Evolutionary conservation across 2,329 filamentous ascomycete species (phyloP), one percentile per base, ranked within the genome.

Genomic region (Phialemoniopsis sp.): DNA sequence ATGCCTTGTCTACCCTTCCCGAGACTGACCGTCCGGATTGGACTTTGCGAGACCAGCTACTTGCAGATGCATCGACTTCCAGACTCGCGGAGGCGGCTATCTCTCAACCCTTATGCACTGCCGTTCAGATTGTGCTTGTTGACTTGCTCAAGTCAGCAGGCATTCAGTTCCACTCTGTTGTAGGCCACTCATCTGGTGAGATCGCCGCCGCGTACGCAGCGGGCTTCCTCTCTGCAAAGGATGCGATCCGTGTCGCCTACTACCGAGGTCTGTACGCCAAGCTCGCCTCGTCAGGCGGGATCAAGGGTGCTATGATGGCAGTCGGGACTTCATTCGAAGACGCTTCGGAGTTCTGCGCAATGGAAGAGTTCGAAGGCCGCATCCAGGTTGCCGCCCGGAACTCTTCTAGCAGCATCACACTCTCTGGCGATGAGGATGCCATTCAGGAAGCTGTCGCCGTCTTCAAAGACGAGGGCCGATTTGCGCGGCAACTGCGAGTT

Each of bases 91-190:
- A 60, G 14, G 62, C 69, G 1, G 58, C 62, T 4, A 46, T 75
- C 16, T 64, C 68, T 0, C 75, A 79, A 44, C 70, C 76, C 1
- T 49, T 76, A 1, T 77, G 68, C 37, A 78, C 74, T 0, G 73
- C 74, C 0, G 31, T 80, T 1, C 76, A 80, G 46, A 58, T 80
- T 3, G 73, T 57, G 1, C 47, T 60, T 1, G 48, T 60, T 0
- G 50, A 60, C 28, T 43, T 61, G 5, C 47, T 63, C 4, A 36
- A 36, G 10, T 45, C 44, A 13, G 35, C 59, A 6, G 55, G 52
- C 1, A 40, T 62, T 5, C 32, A 16, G 4, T 59, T 61, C 31
- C 39, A 47, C 34, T 52, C 54, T 5, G 59, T 64, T 4, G 56
- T 67, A 9, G 64, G 64, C 14, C 64, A 67, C 45, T 66, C 62